These are phyloP conservation scores for Adansonia gregorii DNA, from an alignment of 441 rosid genomes.

Conservation along the genomic window DNA sequence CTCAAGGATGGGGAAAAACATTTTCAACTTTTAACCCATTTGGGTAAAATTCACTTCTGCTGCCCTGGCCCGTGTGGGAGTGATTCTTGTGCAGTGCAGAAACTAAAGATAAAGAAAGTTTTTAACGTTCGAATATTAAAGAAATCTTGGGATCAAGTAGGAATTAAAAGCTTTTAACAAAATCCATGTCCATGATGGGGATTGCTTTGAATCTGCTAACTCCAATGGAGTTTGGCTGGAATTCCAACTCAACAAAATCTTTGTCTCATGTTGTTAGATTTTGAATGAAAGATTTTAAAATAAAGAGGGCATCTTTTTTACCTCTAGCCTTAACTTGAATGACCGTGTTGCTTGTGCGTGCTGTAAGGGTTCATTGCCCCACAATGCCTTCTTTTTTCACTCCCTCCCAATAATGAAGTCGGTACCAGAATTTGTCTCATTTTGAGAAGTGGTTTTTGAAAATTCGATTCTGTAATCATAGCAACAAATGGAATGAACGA, in stretches of 20 bases:
- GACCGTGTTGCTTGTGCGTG: not conserved
- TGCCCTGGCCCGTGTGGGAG: not conserved
- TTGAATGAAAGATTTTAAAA: not conserved
- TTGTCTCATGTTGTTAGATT: constrained; percentile 11
- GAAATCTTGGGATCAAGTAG: not conserved
- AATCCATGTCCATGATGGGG: too few species aligned
- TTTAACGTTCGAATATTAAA: constrained; percentile 5
- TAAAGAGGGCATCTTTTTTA: not conserved
- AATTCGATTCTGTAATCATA: constrained; percentile 2
- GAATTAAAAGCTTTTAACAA: too few species aligned
- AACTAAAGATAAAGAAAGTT: not conserved
- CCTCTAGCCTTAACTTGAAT: not conserved
- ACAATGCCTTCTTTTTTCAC: not conserved
- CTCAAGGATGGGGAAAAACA: not conserved
- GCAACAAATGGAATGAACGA: constrained; percentile 15
- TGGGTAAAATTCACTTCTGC: constrained; percentile 3
- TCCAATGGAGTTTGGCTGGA: constrained; percentile 14
- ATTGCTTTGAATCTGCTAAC: constrained; percentile 8
- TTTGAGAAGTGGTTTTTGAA: not conserved
- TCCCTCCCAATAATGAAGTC: not conserved
- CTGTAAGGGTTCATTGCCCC: not conserved
- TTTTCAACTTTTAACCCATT: not conserved
- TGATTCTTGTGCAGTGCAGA: constrained; percentile 12
- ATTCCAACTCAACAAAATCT: constrained; percentile 12
- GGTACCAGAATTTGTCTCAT: constrained; percentile 20